Base-by-base conservation (phyloP, 495 filamentous ascomycete species). In the Podospora bellae-mahoneyi region DNA sequence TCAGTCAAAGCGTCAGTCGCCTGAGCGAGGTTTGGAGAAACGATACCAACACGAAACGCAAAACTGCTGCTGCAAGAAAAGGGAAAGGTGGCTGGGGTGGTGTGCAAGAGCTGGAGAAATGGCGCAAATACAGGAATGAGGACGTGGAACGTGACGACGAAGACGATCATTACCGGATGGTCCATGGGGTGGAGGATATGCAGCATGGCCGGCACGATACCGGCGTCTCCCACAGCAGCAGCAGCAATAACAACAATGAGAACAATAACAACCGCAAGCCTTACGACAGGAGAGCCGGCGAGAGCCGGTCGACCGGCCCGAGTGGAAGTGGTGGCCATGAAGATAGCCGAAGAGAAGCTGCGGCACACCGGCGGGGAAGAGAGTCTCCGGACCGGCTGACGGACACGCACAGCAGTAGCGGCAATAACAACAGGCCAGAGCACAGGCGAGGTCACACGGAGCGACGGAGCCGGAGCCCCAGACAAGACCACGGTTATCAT, bases 1-100 rank as follows among this genome's bases (percentile, higher is more conserved):
- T 99, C 80, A 97, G 93, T 34, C 95, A 99, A 78, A 97, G 92
- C 77, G 95, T 95, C 76, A 94, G 91, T 44, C 92, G 91, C 76
- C 75, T 99, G 26, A 92, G 92, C n/a, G 91, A 97, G 64, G 88
- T 87, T 23, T 99, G 95, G 95, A 86, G 96, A 64, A 90, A 84
- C 66, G 87, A 90, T 48, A 96, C 93, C n/a, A 95, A 96, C 75
- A 83, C 84, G 15, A 97, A 96, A 80, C 85, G 95, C 34, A 85
- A 85, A 69, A 82, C 81, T 64, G 82, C 85, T 66, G 84, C 80
- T 10, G 64, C 64, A 13, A 60, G 60, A 23, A 72, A 71, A 30
- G 90, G 90, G 57, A 90, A 91, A 6, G 94, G 94, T 48, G 93
- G 93, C 16, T 98, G 96, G 82, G 95, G 96, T 67, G 95, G 95